phyloP scores from a whole-genome alignment of 352 stramenopile species.

The Discostella stelligera region DNA sequence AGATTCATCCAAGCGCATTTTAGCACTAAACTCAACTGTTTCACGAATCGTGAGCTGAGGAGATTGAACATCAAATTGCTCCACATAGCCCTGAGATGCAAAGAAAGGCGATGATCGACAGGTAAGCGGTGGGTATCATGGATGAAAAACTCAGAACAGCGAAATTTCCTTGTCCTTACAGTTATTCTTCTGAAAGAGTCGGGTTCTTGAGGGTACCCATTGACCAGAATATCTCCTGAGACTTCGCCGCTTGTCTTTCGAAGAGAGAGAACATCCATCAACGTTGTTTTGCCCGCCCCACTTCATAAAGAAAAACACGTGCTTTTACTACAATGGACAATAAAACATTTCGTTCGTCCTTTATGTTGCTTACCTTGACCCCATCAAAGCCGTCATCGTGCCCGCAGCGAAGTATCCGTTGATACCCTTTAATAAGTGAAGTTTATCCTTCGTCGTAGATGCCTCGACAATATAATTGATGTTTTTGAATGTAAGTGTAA shows the following conservation, averaged over 20 bases:
- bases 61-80: slow-evolving; percentile 80
- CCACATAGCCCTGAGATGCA: slow-evolving; percentile 81
- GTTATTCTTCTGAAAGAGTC: slow-evolving; percentile 84
- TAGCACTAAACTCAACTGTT: slow-evolving; percentile 75
- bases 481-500: slow-evolving; percentile 71
- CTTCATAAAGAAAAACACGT: slow-evolving; percentile 7
- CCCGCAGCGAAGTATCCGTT: slow-evolving; percentile 84
- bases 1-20: slow-evolving; percentile 62
- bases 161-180: neutral
- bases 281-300: slow-evolving; percentile 80
- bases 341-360: neutral
- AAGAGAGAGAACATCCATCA: slow-evolving; percentile 90
- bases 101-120: too few relatives aligned
- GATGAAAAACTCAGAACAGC: neutral
- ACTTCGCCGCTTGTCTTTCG: slow-evolving; percentile 88
- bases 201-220: slow-evolving; percentile 85
- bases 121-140: too few relatives aligned
- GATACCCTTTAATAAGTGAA: slow-evolving; percentile 86
- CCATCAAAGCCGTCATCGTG: slow-evolving; percentile 89
- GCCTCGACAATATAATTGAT: slow-evolving; percentile 74
- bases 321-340: neutral
- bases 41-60: slow-evolving; percentile 75
- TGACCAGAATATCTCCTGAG: slow-evolving; percentile 85
- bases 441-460: slow-evolving; percentile 72
- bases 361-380: slow-evolving; percentile 50